phyloP scores from a whole-genome alignment of 2,329 filamentous ascomycete species.

The Blastomyces gilchristii region DNA sequence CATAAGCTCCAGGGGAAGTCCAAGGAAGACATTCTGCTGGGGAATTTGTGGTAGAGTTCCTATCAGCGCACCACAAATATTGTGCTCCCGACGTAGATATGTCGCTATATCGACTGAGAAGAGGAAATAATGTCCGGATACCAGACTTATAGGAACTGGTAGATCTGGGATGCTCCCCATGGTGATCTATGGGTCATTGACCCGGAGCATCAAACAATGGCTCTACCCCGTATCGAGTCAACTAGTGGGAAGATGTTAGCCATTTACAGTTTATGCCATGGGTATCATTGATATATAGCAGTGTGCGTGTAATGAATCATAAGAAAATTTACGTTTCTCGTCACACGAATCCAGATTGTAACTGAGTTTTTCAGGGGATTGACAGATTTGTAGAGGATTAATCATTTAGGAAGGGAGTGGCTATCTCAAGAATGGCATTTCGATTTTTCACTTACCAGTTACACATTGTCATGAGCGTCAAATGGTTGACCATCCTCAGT shows the following conservation, averaged over 20 bases:
- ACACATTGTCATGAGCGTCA: constrained; percentile 9
- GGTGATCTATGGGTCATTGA: constrained; percentile 20
- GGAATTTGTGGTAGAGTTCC: constrained; percentile 86
- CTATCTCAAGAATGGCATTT: neutral
- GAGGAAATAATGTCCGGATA: constrained; percentile 73
- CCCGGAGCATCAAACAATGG: neutral
- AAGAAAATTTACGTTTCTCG: constrained; percentile 31
- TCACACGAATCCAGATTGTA: constrained; percentile 13
- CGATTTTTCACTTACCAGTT: constrained; percentile 22
- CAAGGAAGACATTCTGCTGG: constrained; percentile 88
- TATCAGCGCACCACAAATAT: constrained; percentile 75
- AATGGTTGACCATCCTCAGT: constrained; percentile 7
- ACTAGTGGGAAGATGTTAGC: neutral
- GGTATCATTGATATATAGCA: constrained; percentile 11
- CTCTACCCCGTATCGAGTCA: neutral
- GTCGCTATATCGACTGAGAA: constrained; percentile 77
- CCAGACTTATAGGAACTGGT: constrained; percentile 67
- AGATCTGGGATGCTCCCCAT: constrained; percentile 36
- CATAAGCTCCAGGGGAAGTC: constrained; percentile 78
- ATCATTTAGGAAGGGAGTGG: constrained; percentile 44
- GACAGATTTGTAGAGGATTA: constrained; percentile 62
- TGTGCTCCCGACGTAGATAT: constrained; percentile 65
- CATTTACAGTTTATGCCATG: neutral
- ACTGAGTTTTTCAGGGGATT: constrained; percentile 59
- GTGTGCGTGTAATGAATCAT: constrained; percentile 23